Base-by-base conservation (phyloP, 495 filamentous ascomycete species). In the Penicillium canariense region DNA sequence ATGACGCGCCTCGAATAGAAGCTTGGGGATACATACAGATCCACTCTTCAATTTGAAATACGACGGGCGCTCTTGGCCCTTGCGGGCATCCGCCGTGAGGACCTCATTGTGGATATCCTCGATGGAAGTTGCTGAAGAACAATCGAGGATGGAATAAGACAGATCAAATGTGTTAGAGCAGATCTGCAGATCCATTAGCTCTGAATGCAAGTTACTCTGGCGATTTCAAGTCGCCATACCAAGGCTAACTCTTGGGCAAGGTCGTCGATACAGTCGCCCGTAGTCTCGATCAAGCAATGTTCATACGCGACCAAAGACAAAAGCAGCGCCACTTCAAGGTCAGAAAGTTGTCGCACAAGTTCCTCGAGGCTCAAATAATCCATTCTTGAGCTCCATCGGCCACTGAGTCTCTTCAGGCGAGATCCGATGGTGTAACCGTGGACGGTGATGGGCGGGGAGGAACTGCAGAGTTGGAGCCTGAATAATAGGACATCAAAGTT, bases 261-360 rank as follows among this genome's bases (percentile, higher is more conserved):
- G 52, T 82, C 77, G 65, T 87, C 74, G 38, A 92, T 64, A 49
- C 71, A 74, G 27, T 80, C 72, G 20, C 74, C 69, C 9, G 86
- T 84, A 35, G 88, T 87, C 69, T 87, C 85, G 62, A 97, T 84
- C 53, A 97, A 84, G 69, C 90, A 96, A 65, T 97, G 93, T 70
- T 94, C 87, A 50, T 84, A 81, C 22, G 86, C 82, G 50, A 88
- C 77, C 26, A 96, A 81, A 61, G 84, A 93, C 45, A 97, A 77
- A 18, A 97, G 78, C 11, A 87, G 72, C 23, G 94, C 94, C 36
- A 98, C 82, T 71, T 96, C 92, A 42, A 97, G 78, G 70, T 96
- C 94, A 50, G 87, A 90, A 36, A 97, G 76, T 42, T 79, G 77
- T 67, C 87, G 86, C 48, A 91, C 77, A 68, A 85, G 82, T 20